Base-by-base conservation (phyloP, 1,284 basidiomycete genomes). In the Schizophyllum commune region DNA sequence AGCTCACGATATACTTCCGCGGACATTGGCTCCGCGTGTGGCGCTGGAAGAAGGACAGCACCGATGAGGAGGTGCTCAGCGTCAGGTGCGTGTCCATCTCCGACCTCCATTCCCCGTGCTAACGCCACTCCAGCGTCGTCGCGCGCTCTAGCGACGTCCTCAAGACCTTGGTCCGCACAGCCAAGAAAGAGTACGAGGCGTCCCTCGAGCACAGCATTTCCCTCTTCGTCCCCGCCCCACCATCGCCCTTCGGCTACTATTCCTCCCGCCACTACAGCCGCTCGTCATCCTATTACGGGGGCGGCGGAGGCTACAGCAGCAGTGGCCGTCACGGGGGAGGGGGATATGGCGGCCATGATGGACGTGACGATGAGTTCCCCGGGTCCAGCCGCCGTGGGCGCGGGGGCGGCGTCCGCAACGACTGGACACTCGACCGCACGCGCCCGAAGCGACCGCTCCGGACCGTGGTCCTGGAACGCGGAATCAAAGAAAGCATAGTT, bases 111-210 rank as follows among this genome's bases (percentile, higher is more conserved):
- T 64, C 62, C 62, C 27, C 57, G 27, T 6, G 3, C 17, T 21
- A 20, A 17, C 20, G 32, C 21, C 3, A 7, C 1, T 32, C 11
- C 69, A 87, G 87, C 67, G 90, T 92, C 64, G 87, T 92, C 52
- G 90, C 89, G 8, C 82, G 90, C 47, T 87, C 80, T 65, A 91
- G 92, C 74, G 81, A 82, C 54, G 87, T 92, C 68, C 81, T 92
- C 67, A 92, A 92, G 74, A 88, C 91, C 73, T 85, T 92, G 62
- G 89, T 92, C 52, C 81, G 91, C n/a, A 86, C 91, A 68, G 89
- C 89, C n/a, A 92, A 92, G 77, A 83, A 83, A 68, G 88, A 90
- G 69, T 92, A 92, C 68, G 90, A 92, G 72, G 88, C 88, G 0
- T 89, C 91, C 69, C 84, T 88, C 51, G 82, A 91, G 47, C 89